Conservation (phyloP, 2,329 filamentous ascomycete genomes). For the Delphinella strobiligena region DNA sequence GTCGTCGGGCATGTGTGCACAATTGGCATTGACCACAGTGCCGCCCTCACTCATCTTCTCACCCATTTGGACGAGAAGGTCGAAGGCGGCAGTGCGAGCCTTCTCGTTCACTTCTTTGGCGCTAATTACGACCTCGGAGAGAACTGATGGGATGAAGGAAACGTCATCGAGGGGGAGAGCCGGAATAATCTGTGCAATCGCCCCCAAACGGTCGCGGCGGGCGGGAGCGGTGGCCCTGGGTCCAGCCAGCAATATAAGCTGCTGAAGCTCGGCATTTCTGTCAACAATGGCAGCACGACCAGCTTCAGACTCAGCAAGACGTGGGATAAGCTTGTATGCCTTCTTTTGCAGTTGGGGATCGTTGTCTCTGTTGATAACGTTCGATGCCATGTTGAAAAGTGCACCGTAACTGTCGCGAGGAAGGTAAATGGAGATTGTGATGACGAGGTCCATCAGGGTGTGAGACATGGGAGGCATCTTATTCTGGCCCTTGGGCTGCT, state of each 20-base stretch:
- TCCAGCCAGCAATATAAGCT: slow-evolving; percentile 64
- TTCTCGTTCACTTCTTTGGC: slow-evolving; percentile 98
- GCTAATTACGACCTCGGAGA: slow-evolving; percentile 89
- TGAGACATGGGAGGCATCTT: slow-evolving; percentile 85
- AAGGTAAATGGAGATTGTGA: slow-evolving; percentile 89
- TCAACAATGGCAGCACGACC: slow-evolving; percentile 67
- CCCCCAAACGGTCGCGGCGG: slow-evolving; percentile 71
- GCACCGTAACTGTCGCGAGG: slow-evolving; percentile 73
- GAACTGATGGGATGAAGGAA: slow-evolving; percentile 82
- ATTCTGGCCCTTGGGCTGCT: slow-evolving; percentile 35
- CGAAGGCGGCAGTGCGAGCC: slow-evolving; percentile 78
- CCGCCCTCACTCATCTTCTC: slow-evolving; percentile 66
- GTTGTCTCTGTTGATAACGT: slow-evolving; percentile 67
- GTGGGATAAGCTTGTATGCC: slow-evolving; percentile 93
- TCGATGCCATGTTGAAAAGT: slow-evolving; percentile 75
- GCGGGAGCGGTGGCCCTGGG: slow-evolving; percentile 82
- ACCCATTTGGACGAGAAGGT: slow-evolving; percentile 79
- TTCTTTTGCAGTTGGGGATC: slow-evolving; percentile 97
- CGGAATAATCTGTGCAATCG: slow-evolving; percentile 68
- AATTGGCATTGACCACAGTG: slow-evolving; percentile 71
- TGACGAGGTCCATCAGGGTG: slow-evolving; percentile 91
- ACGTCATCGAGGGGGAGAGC: slow-evolving; percentile 66
- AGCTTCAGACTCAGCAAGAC: slow-evolving; percentile 67
- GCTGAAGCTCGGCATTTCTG: slow-evolving; percentile 66
- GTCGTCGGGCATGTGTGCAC: slow-evolving; percentile 71